Percentiles rank a stretch among this genome's conserved stretches.
Evolutionary conservation across 805 yeast genomes (phyloP).

Genomic region (Sugiyamaella lignohabitans): DNA sequence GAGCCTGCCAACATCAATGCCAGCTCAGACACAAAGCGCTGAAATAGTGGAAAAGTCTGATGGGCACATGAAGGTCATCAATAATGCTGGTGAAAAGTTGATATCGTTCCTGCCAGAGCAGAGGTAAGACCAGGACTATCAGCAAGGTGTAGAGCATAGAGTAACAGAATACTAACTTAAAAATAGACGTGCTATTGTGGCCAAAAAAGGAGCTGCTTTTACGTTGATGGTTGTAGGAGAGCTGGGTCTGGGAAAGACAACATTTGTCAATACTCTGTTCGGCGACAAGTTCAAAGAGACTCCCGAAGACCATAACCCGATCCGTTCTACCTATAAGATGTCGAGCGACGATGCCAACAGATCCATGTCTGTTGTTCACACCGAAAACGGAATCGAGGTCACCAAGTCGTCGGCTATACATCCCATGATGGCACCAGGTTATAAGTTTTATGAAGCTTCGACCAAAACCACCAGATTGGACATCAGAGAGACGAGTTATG

Average conservation of each 20-base stretch:
- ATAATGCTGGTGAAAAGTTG: neutral
- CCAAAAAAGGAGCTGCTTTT: conserved; percentile 53
- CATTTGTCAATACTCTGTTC: conserved; percentile 79
- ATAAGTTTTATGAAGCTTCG: conserved; percentile 32
- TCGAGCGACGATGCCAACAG: neutral
- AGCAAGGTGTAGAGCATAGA: too few relatives aligned
- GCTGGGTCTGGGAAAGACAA: conserved; percentile 84
- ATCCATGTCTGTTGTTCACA: conserved; percentile 1
- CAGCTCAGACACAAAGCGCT: too few relatives aligned
- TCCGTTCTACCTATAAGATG: neutral
- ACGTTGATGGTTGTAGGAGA: conserved; percentile 76
- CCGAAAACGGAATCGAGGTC: neutral
- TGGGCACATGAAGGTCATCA: neutral
- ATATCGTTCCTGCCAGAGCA: neutral
- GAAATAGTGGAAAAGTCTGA: neutral
- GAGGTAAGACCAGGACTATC: too few relatives aligned
- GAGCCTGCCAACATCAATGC: too few relatives aligned
- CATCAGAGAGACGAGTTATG: conserved; percentile 60
- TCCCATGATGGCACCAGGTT: too few relatives aligned
- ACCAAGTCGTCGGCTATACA: too few relatives aligned
- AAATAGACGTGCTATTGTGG: conserved; percentile 44
- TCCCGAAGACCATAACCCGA: conserved; percentile 23
- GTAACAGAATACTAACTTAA: neutral
- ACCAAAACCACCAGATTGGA: conserved; percentile 50
- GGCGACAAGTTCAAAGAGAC: conserved; percentile 44